Percentiles rank a stretch among this genome's conserved stretches.
These are phyloP conservation scores for Aspergillus novoparasiticus DNA, from an alignment of 2,329 filamentous ascomycete genomes.

Conservation along the genomic window DNA sequence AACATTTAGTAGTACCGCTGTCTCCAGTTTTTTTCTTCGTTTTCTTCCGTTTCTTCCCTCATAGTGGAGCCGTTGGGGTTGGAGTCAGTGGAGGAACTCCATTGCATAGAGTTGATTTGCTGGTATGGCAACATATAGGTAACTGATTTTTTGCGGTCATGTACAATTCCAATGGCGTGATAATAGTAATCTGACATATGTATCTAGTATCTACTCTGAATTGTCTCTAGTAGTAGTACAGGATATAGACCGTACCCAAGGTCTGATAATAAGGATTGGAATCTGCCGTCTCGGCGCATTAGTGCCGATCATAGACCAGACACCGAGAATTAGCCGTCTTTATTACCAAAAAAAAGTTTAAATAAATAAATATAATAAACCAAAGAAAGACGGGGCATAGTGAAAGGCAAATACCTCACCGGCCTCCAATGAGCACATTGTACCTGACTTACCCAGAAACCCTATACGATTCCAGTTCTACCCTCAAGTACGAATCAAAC, in stretches of 20 bases:
- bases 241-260: background rate
- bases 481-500: too few species aligned
- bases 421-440: too few species aligned
- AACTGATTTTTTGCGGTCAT: background rate
- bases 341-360: background rate
- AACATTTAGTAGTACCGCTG: background rate
- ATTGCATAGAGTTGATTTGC: background rate
- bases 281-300: background rate
- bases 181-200: too few species aligned
- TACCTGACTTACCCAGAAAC: too few species aligned
- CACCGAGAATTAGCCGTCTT: background rate
- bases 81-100: background rate
- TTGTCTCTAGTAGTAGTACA: too few species aligned
- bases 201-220: too few species aligned
- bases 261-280: background rate
- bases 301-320: background rate
- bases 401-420: background rate
- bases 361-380: background rate
- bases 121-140: background rate
- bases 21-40: background rate
- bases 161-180: background rate
- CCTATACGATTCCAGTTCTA: too few species aligned
- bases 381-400: background rate
- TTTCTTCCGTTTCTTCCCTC: background rate
- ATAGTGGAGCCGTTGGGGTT: conserved; percentile 1